phyloP scores from a whole-genome alignment of 345 rosid genomes.

The Kandelia obovata region DNA sequence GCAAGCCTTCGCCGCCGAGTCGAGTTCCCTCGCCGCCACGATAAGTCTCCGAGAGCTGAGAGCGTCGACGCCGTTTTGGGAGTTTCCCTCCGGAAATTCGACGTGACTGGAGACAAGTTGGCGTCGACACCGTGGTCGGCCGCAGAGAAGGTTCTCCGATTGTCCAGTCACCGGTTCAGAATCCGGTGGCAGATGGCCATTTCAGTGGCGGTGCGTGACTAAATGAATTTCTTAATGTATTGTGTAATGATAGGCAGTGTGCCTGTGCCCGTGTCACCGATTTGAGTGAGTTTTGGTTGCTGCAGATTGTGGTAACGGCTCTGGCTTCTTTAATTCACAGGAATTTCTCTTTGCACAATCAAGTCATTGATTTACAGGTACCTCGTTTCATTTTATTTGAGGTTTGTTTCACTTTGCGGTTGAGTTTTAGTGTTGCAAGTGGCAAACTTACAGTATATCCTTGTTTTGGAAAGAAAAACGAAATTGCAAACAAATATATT shows the following conservation, averaged over 20 bases:
- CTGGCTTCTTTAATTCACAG: conserved; percentile 51
- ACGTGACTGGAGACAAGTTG: conserved; percentile 16
- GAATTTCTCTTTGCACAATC: conserved; percentile 48
- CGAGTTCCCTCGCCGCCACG: conserved; percentile 18
- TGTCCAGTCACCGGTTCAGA: conserved; percentile 24
- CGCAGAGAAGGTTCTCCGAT: conserved; percentile 6
- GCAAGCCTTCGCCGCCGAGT: conserved; percentile 35
- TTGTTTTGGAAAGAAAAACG: too few relatives aligned
- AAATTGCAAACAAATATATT: too few relatives aligned
- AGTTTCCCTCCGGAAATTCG: conserved; percentile 5
- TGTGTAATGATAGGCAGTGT: neutral
- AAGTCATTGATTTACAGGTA: conserved; percentile 55
- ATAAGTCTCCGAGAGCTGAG: conserved; percentile 16
- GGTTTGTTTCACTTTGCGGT: too few relatives aligned
- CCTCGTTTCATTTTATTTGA: neutral
- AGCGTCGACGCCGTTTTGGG: conserved; percentile 11
- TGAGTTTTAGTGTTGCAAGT: too few relatives aligned
- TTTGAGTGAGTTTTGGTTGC: neutral
- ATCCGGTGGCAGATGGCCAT: conserved; percentile 47
- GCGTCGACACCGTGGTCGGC: neutral
- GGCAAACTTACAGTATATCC: too few relatives aligned
- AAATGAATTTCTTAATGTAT: neutral
- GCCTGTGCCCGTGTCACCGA: neutral
- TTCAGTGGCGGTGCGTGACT: conserved; percentile 36
- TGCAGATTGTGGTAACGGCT: conserved; percentile 49